A percentile compares a stretch with the other conserved stretches of the same genome.
Conservation (phyloP, 257 asterid genomes). For the Craterostigma plantagineum region DNA sequence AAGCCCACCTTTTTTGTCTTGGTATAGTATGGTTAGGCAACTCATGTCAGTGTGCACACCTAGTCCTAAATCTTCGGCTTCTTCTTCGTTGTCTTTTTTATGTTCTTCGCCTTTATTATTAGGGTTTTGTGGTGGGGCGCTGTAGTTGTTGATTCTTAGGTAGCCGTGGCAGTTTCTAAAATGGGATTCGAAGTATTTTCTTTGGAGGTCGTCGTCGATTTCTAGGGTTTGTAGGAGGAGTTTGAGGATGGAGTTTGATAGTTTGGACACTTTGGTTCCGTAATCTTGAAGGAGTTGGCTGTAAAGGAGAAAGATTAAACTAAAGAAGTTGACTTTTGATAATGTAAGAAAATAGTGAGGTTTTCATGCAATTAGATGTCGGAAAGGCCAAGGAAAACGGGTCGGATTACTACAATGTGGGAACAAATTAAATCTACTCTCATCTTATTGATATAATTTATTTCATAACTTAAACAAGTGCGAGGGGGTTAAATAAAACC, state of each 20-base stretch:
- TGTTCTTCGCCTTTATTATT: constrained; percentile 1
- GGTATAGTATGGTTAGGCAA: constrained; percentile 46
- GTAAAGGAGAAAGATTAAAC: constrained; percentile 2
- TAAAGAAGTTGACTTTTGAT: too few species aligned
- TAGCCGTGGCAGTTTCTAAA: constrained; percentile 49
- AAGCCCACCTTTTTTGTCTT: constrained; percentile 57
- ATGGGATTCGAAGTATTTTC: constrained; percentile 24
- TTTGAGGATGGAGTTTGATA: constrained; percentile 25
- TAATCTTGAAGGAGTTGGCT: constrained; percentile 41
- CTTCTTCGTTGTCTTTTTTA: constrained; percentile 16
- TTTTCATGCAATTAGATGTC: background rate
- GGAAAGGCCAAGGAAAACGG: too few species aligned
- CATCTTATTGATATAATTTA: too few species aligned
- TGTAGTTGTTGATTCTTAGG: constrained; percentile 50
- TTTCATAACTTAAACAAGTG: too few species aligned
- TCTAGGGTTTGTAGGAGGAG: constrained; percentile 27
- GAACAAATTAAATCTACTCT: too few species aligned
- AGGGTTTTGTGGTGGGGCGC: constrained; percentile 13
- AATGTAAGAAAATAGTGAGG: too few species aligned
- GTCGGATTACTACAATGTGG: too few species aligned
- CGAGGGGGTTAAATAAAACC: too few species aligned
- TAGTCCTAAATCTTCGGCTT: constrained; percentile 46
- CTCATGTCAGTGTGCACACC: constrained; percentile 82
- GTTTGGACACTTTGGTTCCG: constrained; percentile 32
- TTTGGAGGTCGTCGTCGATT: constrained; percentile 10